Evolutionary conservation across 805 yeast genomes (phyloP), one percentile per base, ranked within the genome.

Genomic region (Suhomyces canberraensis): DNA sequence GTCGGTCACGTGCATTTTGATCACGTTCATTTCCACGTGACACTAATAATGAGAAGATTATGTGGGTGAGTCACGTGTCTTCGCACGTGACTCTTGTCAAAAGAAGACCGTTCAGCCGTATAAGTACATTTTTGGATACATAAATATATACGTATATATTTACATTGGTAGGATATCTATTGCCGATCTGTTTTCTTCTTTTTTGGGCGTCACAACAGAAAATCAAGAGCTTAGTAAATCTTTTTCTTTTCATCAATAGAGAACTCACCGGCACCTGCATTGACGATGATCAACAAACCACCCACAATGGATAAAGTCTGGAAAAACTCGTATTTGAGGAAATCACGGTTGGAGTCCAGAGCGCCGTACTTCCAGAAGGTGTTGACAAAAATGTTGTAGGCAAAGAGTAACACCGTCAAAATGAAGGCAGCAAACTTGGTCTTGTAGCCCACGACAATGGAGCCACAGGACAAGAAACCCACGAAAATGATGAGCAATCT

Each of bases 191-290:
- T n/a, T n/a, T n/a, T n/a, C n/a, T n/a, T n/a, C n/a, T n/a, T n/a
- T n/a, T n/a, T n/a, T n/a, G n/a, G n/a, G n/a, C n/a, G n/a, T n/a
- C n/a, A n/a, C n/a, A n/a, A n/a, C n/a, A n/a, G n/a, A n/a, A n/a
- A n/a, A n/a, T n/a, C n/a, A n/a, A n/a, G n/a, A 13, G 13, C 7
- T 42, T 66, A 88, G 59, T 84, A 87, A 41, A 86, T 81, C 73
- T 91, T 91, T 72, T 91, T 90, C 82, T 93, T 91, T 61, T 89
- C 97, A 56, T 91, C 98, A 40, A 91, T 68, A 18, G 95, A 85
- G 46, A 91, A 73, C 51, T 85, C 90, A 34, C 98, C 98, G 20
- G 98, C 98, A 44, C 98, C 98, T 3, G 96, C 87, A 65, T 85
- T 88, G 41, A 87, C 96, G 43, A 93, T 86, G 48, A 93, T 69